phyloP scores from a whole-genome alignment of 2,329 filamentous ascomycete genomes.

The Cordyceps cateniannulata region DNA sequence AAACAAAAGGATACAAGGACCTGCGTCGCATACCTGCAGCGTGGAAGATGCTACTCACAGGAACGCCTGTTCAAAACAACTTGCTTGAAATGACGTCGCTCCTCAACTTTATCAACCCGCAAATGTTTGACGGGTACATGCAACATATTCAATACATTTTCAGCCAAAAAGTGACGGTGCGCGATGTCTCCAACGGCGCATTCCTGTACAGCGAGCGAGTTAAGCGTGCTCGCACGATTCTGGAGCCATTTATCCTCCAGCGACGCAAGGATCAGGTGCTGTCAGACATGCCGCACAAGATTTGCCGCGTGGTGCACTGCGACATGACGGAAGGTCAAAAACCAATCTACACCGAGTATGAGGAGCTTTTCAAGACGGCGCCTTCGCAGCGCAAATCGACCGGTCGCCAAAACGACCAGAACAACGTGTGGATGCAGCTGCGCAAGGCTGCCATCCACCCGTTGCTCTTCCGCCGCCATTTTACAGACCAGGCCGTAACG shows the following conservation, averaged over 20 bases:
- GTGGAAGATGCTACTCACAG: slow-evolving; percentile 74
- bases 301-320: slow-evolving; percentile 71
- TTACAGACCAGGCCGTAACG: slow-evolving; percentile 65
- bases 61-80: slow-evolving; percentile 89
- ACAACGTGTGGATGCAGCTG: slow-evolving; percentile 81
- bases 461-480: slow-evolving; percentile 76
- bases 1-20: slow-evolving; percentile 73
- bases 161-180: slow-evolving; percentile 81
- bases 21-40: slow-evolving; percentile 68
- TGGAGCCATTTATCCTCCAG: slow-evolving; percentile 91
- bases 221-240: slow-evolving; percentile 78
- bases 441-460: slow-evolving; percentile 91
- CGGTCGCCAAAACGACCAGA: slow-evolving; percentile 46
- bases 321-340: slow-evolving; percentile 68
- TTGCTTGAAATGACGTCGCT: slow-evolving; percentile 85
- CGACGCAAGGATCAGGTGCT: slow-evolving; percentile 91
- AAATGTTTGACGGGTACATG: slow-evolving; percentile 69
- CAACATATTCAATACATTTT: slow-evolving; percentile 83
- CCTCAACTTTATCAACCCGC: slow-evolving; percentile 87
- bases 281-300: slow-evolving; percentile 75
- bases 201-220: slow-evolving; percentile 85
- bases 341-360: slow-evolving; percentile 62
- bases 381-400: slow-evolving; percentile 47
- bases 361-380: slow-evolving; percentile 57
- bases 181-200: slow-evolving; percentile 71